Base-by-base conservation (phyloP, 495 filamentous ascomycete genomes). In the Cudoniella acicularis region DNA sequence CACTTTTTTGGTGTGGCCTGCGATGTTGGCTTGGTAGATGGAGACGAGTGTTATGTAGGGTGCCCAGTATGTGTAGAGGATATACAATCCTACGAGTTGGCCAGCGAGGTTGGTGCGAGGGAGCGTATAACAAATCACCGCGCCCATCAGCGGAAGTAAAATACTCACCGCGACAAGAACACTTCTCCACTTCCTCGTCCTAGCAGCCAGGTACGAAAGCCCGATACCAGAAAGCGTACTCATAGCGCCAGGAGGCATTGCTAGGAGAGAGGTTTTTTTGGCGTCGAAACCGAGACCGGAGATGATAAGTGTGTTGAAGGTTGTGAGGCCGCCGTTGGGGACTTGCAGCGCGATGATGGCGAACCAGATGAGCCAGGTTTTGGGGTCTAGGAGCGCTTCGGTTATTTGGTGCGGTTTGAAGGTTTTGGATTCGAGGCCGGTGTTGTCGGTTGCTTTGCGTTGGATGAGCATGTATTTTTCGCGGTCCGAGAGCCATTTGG, bases 251-350 rank as follows among this genome's bases (percentile, higher is more conserved):
- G 48, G 41, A 10, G 60, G 54, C 46, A 57, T 58, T 13, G 41
- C 45, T 13, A 62, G 43, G 9, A 62, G 54, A 2, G 22, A 16
- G n/a, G 42, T 77, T 81, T 60, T 87, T 67, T 45, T 83, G 72
- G 2, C 73, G 60, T 83, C 83, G 69, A 75, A 81, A 13, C 78
- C 76, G 60, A 82, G 79, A 2, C 69, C 73, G 4, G 76, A 73
- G 62, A 83, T 82, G 27, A 83, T 75, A 66, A 86, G 83, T 49
- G 75, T 83, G 70, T 87, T 88, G 68, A 88, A 90, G 59, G 87
- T 89, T 26, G 57, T 53, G 2, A 60, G n/a, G 21, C 43, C 52
- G 4, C 54, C 52, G 23, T 57, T 58, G 43, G 36, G 40, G 46
- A 55, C 30, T 25, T 21, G 17, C 23, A 53, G 36, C 11, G 17